Evolutionary conservation across 768 basidiomycete genomes (phyloP).

Genomic region (Tricholoma sp.): DNA sequence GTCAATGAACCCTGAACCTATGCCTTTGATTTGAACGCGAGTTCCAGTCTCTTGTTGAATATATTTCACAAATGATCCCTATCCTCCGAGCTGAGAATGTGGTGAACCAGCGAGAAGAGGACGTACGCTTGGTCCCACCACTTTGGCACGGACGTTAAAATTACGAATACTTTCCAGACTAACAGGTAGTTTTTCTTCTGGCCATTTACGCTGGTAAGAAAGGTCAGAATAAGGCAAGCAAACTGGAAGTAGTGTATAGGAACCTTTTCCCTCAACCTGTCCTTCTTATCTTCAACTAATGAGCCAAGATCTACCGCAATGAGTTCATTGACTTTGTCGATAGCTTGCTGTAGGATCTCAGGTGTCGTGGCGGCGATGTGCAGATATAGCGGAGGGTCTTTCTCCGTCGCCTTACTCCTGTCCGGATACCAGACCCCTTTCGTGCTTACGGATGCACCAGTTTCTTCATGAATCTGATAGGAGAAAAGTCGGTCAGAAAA

Average conservation of each 20-base stretch:
- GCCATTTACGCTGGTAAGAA: slow-evolving; percentile 82
- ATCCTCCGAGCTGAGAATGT: background rate
- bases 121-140: slow-evolving; percentile 88
- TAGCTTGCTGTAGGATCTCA: slow-evolving; percentile 59
- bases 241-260: background rate
- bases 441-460: slow-evolving; percentile 87
- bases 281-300: slow-evolving; percentile 73
- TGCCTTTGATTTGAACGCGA: slow-evolving; percentile 94
- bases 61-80: slow-evolving; percentile 98
- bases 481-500: background rate
- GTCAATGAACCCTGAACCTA: slow-evolving; percentile 94
- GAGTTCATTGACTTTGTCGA: slow-evolving; percentile 67
- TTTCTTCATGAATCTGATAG: slow-evolving; percentile 78
- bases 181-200: slow-evolving; percentile 91
- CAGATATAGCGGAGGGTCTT: slow-evolving; percentile 88
- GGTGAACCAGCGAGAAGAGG: background rate
- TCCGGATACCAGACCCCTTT: slow-evolving; percentile 97
- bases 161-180: slow-evolving; percentile 88
- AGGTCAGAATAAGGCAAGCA: background rate
- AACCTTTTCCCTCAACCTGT: slow-evolving; percentile 62
- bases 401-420: slow-evolving; percentile 80
- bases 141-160: slow-evolving; percentile 97
- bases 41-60: slow-evolving; percentile 96
- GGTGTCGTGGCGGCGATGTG: slow-evolving; percentile 76
- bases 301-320: slow-evolving; percentile 71